Conservation (phyloP, 2,329 filamentous ascomycete species). For the Colletotrichum musicola region DNA sequence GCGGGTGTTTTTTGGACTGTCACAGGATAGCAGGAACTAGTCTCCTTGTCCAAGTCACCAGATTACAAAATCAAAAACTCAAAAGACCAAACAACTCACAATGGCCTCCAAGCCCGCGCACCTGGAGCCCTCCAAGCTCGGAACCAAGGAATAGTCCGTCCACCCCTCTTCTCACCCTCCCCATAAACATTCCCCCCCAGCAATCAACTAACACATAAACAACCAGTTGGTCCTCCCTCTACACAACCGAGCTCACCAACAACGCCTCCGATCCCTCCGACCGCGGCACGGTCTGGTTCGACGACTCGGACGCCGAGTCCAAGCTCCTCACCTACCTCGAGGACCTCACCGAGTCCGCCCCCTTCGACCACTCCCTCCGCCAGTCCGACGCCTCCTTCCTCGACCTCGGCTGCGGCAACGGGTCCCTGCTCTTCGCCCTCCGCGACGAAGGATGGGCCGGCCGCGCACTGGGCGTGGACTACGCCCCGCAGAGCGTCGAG, state of each 20-base stretch:
- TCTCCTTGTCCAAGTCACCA: no score
- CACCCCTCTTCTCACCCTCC: conserved; percentile 19
- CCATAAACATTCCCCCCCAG: conserved; percentile 1
- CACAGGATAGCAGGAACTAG: no score
- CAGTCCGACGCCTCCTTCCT: conserved; percentile 69
- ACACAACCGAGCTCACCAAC: conserved; percentile 78
- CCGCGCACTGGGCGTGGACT: conserved; percentile 87
- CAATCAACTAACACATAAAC: conserved; percentile 11
- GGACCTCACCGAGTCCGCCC: conserved; percentile 37
- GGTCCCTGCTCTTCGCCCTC: conserved; percentile 88
- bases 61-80: no score
- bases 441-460: conserved; percentile 75
- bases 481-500: conserved; percentile 79
- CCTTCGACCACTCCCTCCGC: conserved; percentile 39
- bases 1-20: no score
- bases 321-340: conserved; percentile 80
- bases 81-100: neutral
- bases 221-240: conserved; percentile 80
- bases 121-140: conserved; percentile 82
- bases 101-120: conserved; percentile 65
- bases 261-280: conserved; percentile 79
- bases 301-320: conserved; percentile 88
- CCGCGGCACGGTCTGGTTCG: conserved; percentile 95
- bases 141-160: conserved; percentile 90
- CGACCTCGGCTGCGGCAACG: conserved; percentile 95